These are phyloP conservation scores for Eucommia ulmoides DNA, from an alignment of 257 asterid species.

Conservation along the genomic window DNA sequence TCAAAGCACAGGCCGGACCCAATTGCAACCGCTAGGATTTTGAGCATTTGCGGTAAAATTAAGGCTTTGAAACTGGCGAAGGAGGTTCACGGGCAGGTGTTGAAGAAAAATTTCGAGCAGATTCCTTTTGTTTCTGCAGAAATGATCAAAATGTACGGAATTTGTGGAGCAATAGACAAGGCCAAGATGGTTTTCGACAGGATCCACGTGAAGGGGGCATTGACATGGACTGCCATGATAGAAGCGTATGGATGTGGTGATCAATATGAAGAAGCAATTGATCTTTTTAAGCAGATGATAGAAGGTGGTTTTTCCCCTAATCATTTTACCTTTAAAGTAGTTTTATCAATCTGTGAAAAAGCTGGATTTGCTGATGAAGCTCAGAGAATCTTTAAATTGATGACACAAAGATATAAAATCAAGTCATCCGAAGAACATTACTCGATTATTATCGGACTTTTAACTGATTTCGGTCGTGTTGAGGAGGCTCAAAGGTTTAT, in stretches of 20 bases:
- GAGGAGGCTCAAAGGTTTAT: conserved; percentile 54
- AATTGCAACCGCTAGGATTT: conserved; percentile 51
- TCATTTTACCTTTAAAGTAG: conserved; percentile 52
- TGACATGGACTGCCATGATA: conserved; percentile 79
- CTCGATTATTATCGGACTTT: conserved; percentile 38
- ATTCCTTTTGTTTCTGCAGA: conserved; percentile 67
- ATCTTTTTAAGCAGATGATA: conserved; percentile 49
- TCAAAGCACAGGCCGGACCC: conserved; percentile 86
- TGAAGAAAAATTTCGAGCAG: conserved; percentile 39
- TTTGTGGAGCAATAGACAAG: conserved; percentile 30
- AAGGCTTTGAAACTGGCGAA: conserved; percentile 41
- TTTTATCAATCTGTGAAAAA: conserved; percentile 41
- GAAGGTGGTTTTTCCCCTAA: conserved; percentile 60
- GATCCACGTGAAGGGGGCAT: conserved; percentile 53
- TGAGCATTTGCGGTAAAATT: conserved; percentile 44
- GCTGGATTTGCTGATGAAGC: conserved; percentile 82
- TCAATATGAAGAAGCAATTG: conserved; percentile 37
- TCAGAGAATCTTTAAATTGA: conserved; percentile 25
- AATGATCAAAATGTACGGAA: conserved; percentile 67
- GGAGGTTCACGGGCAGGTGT: conserved; percentile 67
- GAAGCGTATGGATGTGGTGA: conserved; percentile 50
- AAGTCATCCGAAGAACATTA: conserved; percentile 64
- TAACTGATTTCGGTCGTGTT: conserved; percentile 33
- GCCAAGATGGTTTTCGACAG: conserved; percentile 47
- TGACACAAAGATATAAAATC: conserved; percentile 50